phyloP scores from a whole-genome alignment of 169 alveolate species.

The Plasmodium adleri region DNA sequence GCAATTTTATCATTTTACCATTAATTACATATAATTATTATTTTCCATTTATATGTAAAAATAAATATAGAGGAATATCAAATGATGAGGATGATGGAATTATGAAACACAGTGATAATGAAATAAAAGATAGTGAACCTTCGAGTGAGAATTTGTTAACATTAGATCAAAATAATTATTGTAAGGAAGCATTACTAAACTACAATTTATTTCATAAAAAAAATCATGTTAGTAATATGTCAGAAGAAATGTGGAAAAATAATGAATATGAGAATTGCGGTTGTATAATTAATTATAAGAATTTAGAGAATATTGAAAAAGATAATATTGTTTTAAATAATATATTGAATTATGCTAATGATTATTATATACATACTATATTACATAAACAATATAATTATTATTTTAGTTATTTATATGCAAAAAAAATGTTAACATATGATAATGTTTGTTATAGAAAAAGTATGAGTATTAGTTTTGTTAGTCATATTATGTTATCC shows the following conservation, averaged over 20 bases:
- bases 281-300: constrained; percentile 71
- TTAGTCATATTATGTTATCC: constrained; percentile 73
- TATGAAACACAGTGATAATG: not conserved
- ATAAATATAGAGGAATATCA: constrained; percentile 1
- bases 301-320: constrained; percentile 38
- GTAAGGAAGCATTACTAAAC: constrained; percentile 61
- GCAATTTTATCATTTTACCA: constrained; percentile 73
- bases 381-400: constrained; percentile 74
- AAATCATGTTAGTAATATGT: constrained; percentile 12
- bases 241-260: constrained; percentile 3
- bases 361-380: constrained; percentile 75
- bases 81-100: not conserved
- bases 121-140: not conserved
- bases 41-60: constrained; percentile 76
- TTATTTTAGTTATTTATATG: constrained; percentile 73
- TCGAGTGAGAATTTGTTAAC: not conserved
- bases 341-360: constrained; percentile 71
- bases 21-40: constrained; percentile 73
- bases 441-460: constrained; percentile 76
- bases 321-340: constrained; percentile 37
- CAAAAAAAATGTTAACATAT: constrained; percentile 71
- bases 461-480: constrained; percentile 77
- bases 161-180: constrained; percentile 33
- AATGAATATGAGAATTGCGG: constrained; percentile 75
- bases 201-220: constrained; percentile 46